Evolutionary conservation across 83 land plant species (phyloP), one percentile per base, ranked within the genome.

Genomic region (Picea abies): DNA sequence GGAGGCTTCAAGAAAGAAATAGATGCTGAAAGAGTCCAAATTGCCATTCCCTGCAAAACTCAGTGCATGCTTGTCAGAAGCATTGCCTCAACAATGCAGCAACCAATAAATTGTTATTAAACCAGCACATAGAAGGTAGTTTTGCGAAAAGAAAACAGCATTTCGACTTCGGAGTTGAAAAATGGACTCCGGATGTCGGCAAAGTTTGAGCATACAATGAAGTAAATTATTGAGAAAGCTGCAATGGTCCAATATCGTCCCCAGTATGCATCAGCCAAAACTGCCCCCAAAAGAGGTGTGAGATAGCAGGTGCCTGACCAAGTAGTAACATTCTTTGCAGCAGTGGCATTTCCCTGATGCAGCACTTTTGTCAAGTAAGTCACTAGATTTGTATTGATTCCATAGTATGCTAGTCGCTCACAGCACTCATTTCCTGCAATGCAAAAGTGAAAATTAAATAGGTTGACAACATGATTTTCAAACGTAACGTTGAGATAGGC

Each of bases 361-460:
- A 89, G 79, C 15, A 16, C 15, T 41, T 67, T 62, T 78, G 60
- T 79, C 37, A 78, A 35, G 81, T 87, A 93, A 52, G 84, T 85
- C 76, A 90, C 90, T 79, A 93, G 81, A 78, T 93, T 90, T 26
- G 90, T 85, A 62, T 89, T 84, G 90, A 93, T 89, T 41, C 96
- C 93, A 87, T 90, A 93, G 82, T 87, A 93, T 79, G 93, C 91
- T 85, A 93, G 69, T 47, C 93, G 87, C 49, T 91, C 96, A 67
- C 90, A 93, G 44, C 89, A 88, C 80, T 93, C 93, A 89, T 91
- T 91, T 60, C 86, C 93, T 93, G 85, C 62, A 58, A 73, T 73
- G 47, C 58, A 73, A 58, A 58, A 58, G 60, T 58, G 60, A 58
- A 58, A 14, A 58, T 15, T 58, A 47, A 47, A 47, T 47, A 10